These are phyloP conservation scores for Tagetes patula DNA, from an alignment of 129 eudicot species.

Conservation along the genomic window DNA sequence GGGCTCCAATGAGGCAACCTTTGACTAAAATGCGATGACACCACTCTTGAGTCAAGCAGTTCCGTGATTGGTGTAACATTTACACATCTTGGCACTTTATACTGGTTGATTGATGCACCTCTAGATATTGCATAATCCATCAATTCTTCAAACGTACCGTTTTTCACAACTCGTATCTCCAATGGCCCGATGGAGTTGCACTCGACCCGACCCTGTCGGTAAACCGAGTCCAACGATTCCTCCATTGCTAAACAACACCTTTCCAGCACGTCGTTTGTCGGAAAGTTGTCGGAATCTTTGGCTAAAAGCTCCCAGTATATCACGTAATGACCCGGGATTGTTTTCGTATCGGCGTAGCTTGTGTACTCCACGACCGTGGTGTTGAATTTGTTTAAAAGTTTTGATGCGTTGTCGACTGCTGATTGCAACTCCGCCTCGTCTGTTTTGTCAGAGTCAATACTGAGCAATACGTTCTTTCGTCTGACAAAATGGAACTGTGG, in stretches of 20 bases:
- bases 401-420: slow-evolving; percentile 70
- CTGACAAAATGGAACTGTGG: slow-evolving; percentile 85
- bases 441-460: slow-evolving; percentile 89
- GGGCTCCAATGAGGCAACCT: slow-evolving; percentile 76
- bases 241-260: slow-evolving; percentile 84
- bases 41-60: slow-evolving; percentile 84
- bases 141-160: slow-evolving; percentile 83
- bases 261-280: slow-evolving; percentile 43
- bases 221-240: slow-evolving; percentile 81
- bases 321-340: slow-evolving; percentile 91
- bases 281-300: slow-evolving; percentile 48
- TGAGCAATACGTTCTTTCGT: slow-evolving; percentile 70
- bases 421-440: slow-evolving; percentile 88
- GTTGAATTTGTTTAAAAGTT: slow-evolving; percentile 36
- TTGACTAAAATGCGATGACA: slow-evolving; percentile 81
- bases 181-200: slow-evolving; percentile 81
- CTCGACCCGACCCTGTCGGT: slow-evolving; percentile 90
- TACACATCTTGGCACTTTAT: slow-evolving; percentile 92
- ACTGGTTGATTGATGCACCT: slow-evolving; percentile 92
- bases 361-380: slow-evolving; percentile 92
- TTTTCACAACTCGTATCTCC: slow-evolving; percentile 82
- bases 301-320: slow-evolving; percentile 78
- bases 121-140: slow-evolving; percentile 96
- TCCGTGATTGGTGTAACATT: slow-evolving; percentile 83
- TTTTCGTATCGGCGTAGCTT: slow-evolving; percentile 76